These are phyloP conservation scores for Closterium sp. DNA, from an alignment of 139 green algal genomes.

Conservation along the genomic window DNA sequence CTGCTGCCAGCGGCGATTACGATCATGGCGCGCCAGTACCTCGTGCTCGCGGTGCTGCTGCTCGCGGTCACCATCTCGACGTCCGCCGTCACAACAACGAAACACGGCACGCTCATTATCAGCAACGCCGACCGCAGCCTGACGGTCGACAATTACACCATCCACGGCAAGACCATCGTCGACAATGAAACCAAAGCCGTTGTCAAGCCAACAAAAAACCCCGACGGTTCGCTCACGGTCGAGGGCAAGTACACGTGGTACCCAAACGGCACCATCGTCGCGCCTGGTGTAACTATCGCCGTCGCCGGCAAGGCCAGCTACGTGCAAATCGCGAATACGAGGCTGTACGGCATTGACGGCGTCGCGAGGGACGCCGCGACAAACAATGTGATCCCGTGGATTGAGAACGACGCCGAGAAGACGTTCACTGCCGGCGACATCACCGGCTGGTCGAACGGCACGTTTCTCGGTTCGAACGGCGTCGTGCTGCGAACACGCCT, in stretches of 20 bases:
- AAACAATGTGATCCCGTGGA: too few species aligned
- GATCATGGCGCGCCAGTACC: background rate
- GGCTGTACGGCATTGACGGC: background rate
- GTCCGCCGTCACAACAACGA: background rate
- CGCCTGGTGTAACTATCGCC: background rate
- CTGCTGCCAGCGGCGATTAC: too few species aligned
- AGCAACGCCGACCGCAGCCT: background rate
- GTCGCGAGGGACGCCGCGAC: background rate
- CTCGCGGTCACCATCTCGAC: background rate
- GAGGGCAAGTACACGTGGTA: background rate
- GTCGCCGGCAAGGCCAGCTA: background rate
- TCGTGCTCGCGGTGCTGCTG: background rate
- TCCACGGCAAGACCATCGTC: background rate
- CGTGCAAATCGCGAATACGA: background rate
- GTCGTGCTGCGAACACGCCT: too few species aligned
- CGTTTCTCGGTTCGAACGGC: too few species aligned
- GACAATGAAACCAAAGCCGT: background rate
- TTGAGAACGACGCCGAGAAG: too few species aligned
- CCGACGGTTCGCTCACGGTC: too few species aligned
- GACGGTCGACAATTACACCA: background rate
- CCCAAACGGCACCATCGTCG: background rate
- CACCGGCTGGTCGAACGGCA: too few species aligned
- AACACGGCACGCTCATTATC: background rate
- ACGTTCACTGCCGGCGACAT: too few species aligned
- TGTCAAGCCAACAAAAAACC: too few species aligned